Evolutionary conservation across 306 rosid species (phyloP).

Genomic region (Sesbania bispinosa): DNA sequence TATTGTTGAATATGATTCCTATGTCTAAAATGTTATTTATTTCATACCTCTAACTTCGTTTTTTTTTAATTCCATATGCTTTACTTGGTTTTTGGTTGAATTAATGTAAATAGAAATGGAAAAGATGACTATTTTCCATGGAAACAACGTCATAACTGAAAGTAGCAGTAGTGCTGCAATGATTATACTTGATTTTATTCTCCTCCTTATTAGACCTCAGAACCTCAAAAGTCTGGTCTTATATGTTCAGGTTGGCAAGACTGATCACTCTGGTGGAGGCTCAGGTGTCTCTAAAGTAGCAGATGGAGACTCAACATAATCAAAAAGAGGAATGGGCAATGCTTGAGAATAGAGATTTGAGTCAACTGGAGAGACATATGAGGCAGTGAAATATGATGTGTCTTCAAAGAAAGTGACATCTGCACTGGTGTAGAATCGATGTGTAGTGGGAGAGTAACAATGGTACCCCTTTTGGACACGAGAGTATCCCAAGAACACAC

Average conservation of each 20-base stretch:
- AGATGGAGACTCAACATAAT: too few species aligned
- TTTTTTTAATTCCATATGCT: background rate
- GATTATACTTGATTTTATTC: background rate
- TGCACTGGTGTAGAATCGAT: too few species aligned
- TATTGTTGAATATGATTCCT: background rate
- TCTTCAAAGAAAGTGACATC: too few species aligned
- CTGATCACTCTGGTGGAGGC: slow-evolving; percentile 94
- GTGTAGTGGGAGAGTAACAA: too few species aligned
- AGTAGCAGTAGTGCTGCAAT: background rate
- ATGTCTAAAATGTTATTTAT: background rate
- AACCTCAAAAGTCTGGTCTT: slow-evolving; percentile 9
- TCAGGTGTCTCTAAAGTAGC: too few species aligned
- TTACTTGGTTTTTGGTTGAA: slow-evolving; percentile 1
- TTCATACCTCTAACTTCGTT: background rate
- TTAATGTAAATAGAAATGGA: background rate
- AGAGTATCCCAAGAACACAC: too few species aligned
- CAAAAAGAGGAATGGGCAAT: too few species aligned
- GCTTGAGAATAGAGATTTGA: too few species aligned
- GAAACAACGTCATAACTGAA: background rate
- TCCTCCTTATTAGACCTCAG: background rate
- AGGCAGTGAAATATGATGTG: too few species aligned
- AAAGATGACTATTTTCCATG: background rate
- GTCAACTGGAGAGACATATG: too few species aligned
- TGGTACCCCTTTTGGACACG: too few species aligned
- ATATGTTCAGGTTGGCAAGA: slow-evolving; percentile 68